phyloP scores from a whole-genome alignment of 2,329 filamentous ascomycete species.

The Elsinoe batatas region DNA sequence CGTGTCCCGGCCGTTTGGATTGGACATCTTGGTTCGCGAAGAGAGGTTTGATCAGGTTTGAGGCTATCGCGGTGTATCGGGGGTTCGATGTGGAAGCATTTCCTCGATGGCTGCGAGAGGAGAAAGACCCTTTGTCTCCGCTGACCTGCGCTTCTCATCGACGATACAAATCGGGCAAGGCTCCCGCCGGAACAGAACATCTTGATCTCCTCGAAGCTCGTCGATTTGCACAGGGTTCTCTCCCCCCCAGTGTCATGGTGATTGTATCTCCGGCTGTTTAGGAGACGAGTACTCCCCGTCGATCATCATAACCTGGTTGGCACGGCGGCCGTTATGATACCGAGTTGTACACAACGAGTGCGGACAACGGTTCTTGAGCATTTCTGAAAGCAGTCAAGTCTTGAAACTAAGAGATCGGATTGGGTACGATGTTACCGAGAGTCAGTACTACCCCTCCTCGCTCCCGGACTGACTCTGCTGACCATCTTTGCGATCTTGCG shows the following conservation, averaged over 20 bases:
- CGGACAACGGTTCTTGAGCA: neutral
- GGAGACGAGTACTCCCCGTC: neutral
- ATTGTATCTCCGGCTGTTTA: neutral
- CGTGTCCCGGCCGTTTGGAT: constrained; percentile 9
- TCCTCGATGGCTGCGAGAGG: neutral
- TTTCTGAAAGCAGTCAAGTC: neutral
- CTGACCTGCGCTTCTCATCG: neutral
- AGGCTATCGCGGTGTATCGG: constrained; percentile 6
- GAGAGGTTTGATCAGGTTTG: neutral
- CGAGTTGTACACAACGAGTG: neutral
- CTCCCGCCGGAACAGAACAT: neutral
- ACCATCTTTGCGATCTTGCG: neutral
- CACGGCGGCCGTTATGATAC: neutral
- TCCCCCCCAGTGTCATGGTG: neutral
- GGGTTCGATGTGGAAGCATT: neutral
- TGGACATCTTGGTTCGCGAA: constrained; percentile 6
- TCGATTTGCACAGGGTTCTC: neutral
- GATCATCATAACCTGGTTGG: neutral
- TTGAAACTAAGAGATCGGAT: neutral
- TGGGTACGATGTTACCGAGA: neutral
- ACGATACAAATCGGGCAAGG: constrained; percentile 4
- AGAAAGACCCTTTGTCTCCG: constrained; percentile 1
- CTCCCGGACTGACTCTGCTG: neutral
- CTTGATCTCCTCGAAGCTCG: neutral
- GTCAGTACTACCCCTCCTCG: constrained; percentile 7